These are phyloP conservation scores for Pythium myriotylum DNA, from an alignment of 352 stramenopile genomes.

Conservation along the genomic window DNA sequence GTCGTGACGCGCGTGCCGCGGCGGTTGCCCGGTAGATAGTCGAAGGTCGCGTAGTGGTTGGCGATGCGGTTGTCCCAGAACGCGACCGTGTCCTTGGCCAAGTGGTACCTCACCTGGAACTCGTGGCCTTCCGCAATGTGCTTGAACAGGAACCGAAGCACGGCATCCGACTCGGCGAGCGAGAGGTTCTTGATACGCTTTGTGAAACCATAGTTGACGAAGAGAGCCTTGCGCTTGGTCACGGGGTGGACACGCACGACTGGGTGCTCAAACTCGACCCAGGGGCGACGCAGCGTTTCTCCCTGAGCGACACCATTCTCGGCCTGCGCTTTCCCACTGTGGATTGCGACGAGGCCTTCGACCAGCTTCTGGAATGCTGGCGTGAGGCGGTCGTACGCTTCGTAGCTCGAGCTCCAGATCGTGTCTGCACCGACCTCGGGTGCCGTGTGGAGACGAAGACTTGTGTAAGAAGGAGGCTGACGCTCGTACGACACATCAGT, in stretches of 20 bases:
- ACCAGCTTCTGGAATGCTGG: conserved; percentile 42
- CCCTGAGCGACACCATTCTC: conserved; percentile 26
- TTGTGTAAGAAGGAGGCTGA: conserved; percentile 39
- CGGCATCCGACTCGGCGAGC: conserved; percentile 35
- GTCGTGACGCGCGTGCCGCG: conserved; percentile 36
- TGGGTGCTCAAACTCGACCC: conserved; percentile 45
- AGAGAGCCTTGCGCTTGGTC: conserved; percentile 39
- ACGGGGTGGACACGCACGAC: conserved; percentile 43
- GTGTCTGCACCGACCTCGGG: conserved; percentile 43
- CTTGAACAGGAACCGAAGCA: conserved; percentile 27
- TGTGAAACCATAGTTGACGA: conserved; percentile 45
- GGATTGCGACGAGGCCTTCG: conserved; percentile 41
- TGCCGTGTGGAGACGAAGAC: conserved; percentile 38
- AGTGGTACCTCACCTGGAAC: conserved; percentile 39
- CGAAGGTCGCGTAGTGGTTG: conserved; percentile 40
- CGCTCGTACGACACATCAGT: conserved; percentile 42
- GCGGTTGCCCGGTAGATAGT: conserved; percentile 39
- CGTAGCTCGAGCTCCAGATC: conserved; percentile 42
- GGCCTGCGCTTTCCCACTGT: conserved; percentile 44
- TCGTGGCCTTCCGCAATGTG: conserved; percentile 36
- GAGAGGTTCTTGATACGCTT: conserved; percentile 40
- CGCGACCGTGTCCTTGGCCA: conserved; percentile 31
- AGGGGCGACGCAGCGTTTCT: conserved; percentile 34
- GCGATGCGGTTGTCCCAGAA: conserved; percentile 43
- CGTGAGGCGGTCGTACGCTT: conserved; percentile 48